These are phyloP conservation scores for Calcarisporium arbuscula DNA, from an alignment of 2,329 filamentous ascomycete genomes.

Conservation along the genomic window DNA sequence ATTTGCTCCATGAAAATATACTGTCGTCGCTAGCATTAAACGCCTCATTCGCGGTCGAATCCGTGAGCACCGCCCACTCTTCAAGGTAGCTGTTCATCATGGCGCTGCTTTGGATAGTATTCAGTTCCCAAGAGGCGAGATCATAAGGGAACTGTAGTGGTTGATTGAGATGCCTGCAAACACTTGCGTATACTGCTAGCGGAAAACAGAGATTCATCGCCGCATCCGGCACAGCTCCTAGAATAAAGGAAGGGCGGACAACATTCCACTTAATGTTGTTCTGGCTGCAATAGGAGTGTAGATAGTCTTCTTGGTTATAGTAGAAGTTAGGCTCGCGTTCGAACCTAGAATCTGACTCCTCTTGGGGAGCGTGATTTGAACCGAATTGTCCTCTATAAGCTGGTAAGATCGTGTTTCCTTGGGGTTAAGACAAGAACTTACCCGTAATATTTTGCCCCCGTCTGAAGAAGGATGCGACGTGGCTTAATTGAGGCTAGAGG, in stretches of 20 bases:
- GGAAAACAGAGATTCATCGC: slow-evolving; percentile 1
- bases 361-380: too few relatives aligned
- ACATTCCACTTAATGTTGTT: slow-evolving; percentile 4
- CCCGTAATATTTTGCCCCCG: slow-evolving; percentile 3
- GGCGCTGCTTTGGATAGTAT: neutral
- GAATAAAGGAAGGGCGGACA: slow-evolving; percentile 1
- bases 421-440: neutral
- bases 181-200: slow-evolving; percentile 2
- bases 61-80: slow-evolving; percentile 3
- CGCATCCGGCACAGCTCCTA: slow-evolving; percentile 5
- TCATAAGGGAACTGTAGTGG: slow-evolving; percentile 1
- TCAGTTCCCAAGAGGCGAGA: slow-evolving; percentile 1
- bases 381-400: too few relatives aligned
- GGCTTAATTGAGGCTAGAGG: neutral
- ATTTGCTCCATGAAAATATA: slow-evolving; percentile 1
- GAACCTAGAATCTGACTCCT: slow-evolving; percentile 2
- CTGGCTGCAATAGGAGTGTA: neutral
- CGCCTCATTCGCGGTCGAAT: neutral
- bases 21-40: slow-evolving; percentile 4
- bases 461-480: slow-evolving; percentile 4
- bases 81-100: slow-evolving; percentile 2
- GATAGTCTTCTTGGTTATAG: slow-evolving; percentile 3
- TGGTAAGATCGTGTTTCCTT: too few relatives aligned
- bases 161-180: slow-evolving; percentile 1
- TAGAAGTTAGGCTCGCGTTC: slow-evolving; percentile 1